Evolutionary conservation across 305 asterid genomes (phyloP).

Genomic region (Fraxinus baroniana): DNA sequence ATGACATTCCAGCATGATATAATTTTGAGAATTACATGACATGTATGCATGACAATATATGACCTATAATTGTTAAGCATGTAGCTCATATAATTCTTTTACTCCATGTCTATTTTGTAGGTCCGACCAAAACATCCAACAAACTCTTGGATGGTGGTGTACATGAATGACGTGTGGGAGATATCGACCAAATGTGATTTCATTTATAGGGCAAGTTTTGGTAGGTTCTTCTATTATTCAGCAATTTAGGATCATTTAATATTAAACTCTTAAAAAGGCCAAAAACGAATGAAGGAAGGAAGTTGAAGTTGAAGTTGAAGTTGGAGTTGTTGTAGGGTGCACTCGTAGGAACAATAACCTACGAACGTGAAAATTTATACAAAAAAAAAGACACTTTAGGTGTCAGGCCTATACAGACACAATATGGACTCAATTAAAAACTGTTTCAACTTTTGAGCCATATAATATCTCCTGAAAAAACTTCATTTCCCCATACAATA

Average conservation of each 20-base stretch:
- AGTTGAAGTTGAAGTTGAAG: neutral
- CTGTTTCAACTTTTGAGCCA: neutral
- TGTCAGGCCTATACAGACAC: neutral
- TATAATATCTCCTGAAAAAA: neutral
- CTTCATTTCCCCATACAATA: neutral
- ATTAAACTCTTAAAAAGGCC: neutral
- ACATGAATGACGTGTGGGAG: neutral
- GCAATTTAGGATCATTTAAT: neutral
- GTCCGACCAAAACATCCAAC: neutral
- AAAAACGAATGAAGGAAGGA: neutral
- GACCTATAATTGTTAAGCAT: neutral
- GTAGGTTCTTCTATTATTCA: neutral
- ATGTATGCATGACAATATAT: neutral
- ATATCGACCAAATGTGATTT: neutral
- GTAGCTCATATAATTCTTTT: neutral
- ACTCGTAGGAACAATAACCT: neutral
- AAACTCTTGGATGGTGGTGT: neutral
- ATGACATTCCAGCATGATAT: neutral
- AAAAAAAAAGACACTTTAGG: neutral
- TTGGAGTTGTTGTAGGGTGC: neutral
- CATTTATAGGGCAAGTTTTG: neutral
- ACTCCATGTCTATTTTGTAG: neutral
- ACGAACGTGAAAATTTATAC: neutral
- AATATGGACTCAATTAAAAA: neutral
- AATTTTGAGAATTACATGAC: neutral